These are phyloP conservation scores for Tillandsia fasciculata DNA, from an alignment of 176 grass and related monocot species.

Conservation along the genomic window DNA sequence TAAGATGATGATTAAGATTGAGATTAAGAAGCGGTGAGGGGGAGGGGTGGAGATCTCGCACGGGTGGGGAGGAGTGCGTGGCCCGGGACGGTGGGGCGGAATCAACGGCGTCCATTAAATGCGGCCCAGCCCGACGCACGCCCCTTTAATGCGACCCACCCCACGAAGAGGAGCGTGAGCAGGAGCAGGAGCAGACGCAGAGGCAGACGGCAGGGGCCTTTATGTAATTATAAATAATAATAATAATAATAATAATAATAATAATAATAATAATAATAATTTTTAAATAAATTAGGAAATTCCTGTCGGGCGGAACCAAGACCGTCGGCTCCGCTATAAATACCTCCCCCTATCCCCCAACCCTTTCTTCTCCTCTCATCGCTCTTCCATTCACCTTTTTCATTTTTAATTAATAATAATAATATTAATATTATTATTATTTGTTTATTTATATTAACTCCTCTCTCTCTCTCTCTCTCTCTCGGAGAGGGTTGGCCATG, in stretches of 20 bases:
- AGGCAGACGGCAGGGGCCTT: neutral
- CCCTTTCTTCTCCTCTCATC: neutral
- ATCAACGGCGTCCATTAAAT: slow-evolving; percentile 16
- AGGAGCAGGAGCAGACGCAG: no score
- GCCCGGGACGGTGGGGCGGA: neutral
- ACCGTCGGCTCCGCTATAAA: slow-evolving; percentile 16
- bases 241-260: neutral
- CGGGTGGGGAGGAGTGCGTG: neutral
- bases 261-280: neutral
- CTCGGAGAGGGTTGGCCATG: neutral
- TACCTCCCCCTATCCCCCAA: neutral
- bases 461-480: neutral
- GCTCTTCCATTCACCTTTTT: neutral
- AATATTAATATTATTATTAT: no score
- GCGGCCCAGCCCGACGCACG: neutral
- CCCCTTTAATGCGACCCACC: neutral
- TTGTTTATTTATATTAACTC: no score
- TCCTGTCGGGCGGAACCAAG: slow-evolving; percentile 15
- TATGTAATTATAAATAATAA: neutral
- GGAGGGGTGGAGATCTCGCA: neutral
- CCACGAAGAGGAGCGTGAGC: neutral
- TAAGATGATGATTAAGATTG: no score
- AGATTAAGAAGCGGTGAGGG: no score
- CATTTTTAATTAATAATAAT: neutral
- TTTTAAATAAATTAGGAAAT: slow-evolving; percentile 3